Base-by-base conservation (phyloP, 768 basidiomycete genomes). In the Podaxis sp. region DNA sequence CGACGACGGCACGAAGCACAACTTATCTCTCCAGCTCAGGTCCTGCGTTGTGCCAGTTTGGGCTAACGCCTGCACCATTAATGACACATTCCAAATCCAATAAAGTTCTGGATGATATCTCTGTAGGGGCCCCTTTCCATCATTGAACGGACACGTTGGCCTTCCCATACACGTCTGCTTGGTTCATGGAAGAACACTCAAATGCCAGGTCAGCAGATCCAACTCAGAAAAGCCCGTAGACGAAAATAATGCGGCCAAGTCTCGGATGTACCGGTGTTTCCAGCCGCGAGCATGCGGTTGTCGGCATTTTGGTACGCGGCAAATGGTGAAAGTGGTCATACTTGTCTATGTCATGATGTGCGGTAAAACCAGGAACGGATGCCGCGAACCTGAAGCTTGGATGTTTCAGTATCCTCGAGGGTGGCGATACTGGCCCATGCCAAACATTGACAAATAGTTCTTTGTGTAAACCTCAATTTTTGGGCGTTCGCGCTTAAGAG, bases 371-470 rank as follows among this genome's bases (percentile, higher is more conserved):
- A 33, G 33, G 33, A 9, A 33, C 33, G 9, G 8, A 33, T 33
- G 33, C 33, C 33, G 33, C 33, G 33, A 33, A 33, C 33, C 33
- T 9, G 33, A 33, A 33, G 33, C 33, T 7, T 33, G 33, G 33
- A 33, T 9, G 33, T 2, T 9, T 33, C 2, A 28, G 19, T 24
- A 22, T 12, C 24, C n/a, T 5, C 44, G 49, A 51, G 48, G 28
- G 28, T 30, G 28, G 28, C 6, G 28, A 30, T 13, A 44, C 42
- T 5, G 22, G 24, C 24, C 24, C 2, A 15, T 30, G 61, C 58
- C 66, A 67, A 67, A 65, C 52, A 67, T 11, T 28, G 22, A 48
- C 44, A 67, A 64, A 64, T 44, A 52, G 38, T 19, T n/a, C 44
- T 26, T 17, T 17, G 52, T 19, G 39, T 26, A 61, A 59, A 51